Evolutionary conservation across 2,329 filamentous ascomycete species (phyloP).

Genomic region (Escovopsis sp.): DNA sequence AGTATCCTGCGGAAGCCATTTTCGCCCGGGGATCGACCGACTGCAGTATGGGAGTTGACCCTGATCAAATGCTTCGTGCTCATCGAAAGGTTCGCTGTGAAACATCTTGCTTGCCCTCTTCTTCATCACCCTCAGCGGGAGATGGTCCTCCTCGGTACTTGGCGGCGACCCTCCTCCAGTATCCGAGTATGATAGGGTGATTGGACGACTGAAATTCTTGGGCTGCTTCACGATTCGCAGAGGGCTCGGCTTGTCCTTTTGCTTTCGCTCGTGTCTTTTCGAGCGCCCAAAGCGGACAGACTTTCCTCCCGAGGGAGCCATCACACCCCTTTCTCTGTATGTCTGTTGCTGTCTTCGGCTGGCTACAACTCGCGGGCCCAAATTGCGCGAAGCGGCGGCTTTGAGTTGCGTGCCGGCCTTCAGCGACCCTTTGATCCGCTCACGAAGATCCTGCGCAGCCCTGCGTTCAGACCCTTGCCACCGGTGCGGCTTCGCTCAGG

Average conservation of each 20-base stretch:
- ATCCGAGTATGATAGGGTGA: background rate
- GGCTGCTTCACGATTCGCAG: conserved; percentile 26
- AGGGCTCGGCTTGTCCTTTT: conserved; percentile 24
- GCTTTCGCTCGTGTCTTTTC: conserved; percentile 9
- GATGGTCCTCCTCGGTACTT: background rate
- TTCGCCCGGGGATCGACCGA: background rate
- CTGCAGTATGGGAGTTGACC: background rate
- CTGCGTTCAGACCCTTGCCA: too few species aligned
- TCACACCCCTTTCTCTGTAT: conserved; percentile 7
- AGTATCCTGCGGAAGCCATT: too few species aligned
- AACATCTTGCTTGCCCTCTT: background rate
- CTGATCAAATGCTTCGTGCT: background rate
- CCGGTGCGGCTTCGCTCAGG: background rate
- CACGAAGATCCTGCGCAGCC: too few species aligned
- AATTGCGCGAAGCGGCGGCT: too few species aligned
- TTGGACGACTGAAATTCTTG: background rate
- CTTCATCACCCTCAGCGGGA: conserved; percentile 1
- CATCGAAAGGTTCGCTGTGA: background rate
- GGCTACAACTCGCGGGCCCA: too few species aligned
- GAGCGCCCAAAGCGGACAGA: conserved; percentile 17
- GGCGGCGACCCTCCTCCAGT: background rate
- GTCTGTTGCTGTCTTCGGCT: too few species aligned
- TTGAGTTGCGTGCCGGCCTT: too few species aligned
- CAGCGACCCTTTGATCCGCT: too few species aligned
- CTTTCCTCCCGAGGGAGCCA: conserved; percentile 19